Base-by-base conservation (phyloP, 2,329 filamentous ascomycete species). In the Xylaria sp. region DNA sequence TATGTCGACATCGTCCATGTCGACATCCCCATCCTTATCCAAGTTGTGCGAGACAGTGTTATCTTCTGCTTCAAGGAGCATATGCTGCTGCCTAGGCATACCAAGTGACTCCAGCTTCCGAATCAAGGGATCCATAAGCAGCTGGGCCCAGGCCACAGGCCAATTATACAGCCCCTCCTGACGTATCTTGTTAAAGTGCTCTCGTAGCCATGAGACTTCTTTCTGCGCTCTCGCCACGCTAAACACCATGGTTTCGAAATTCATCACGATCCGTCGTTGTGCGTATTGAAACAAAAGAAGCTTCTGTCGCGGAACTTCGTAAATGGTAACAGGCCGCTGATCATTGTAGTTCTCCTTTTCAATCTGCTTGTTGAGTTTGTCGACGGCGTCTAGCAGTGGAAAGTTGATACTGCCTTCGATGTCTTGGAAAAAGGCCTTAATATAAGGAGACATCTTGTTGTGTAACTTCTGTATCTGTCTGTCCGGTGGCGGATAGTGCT, bases 211-310 rank as follows among this genome's bases (percentile, higher is more conserved):
- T 2, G 6, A 13, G 15, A 48, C 5, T 34, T 46, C 39, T 18
- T n/a, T 48, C 23, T 59, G 39, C 15, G 48, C 39, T 12, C 12
- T 20, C 1, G 41, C 25, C 7, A 12, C 23, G 20, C 48, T 13
- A 18, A 28, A 58, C 20, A 58, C 1, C 37, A 10, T 20, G 2
- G 15, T 12, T 25, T 58, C 20, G 39, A 58, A 58, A 44, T 37
- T 58, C 2, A 58, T 10, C 10, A 23, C 20, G 10, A 59, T 59
- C 20, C 23, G 39, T 59, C 56, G 15, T n/a, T 59, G 56, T 12
- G 56, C 56, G 15, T 59, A 48, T 12, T 48, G 56, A 5, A 48
- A 59, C 10, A 59, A 32, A 25, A 58, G 10, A 12, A 58, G 39
- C 10, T 18, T 59, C 18, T 58, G 39, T 46, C 20, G 39, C 13